Conservation (phyloP, 805 yeast genomes). For the Cyberlindnera misumaiensis region DNA sequence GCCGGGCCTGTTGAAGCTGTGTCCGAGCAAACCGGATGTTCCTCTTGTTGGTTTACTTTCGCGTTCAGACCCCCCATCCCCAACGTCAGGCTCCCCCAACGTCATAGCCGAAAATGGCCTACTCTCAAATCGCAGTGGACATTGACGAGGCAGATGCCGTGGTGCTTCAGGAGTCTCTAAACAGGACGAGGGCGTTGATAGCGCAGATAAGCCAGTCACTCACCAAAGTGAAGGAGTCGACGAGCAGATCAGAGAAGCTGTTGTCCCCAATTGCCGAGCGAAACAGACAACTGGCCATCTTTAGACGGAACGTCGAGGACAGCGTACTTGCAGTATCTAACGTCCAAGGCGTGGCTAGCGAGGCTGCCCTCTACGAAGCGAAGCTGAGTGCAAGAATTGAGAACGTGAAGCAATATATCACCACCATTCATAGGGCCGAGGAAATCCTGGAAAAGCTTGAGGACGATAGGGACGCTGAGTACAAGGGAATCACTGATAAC, state of each 20-base stretch:
- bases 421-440: slow-evolving; percentile 38
- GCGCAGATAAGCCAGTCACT: slow-evolving; percentile 49
- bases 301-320: slow-evolving; percentile 51
- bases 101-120: slow-evolving; percentile 7
- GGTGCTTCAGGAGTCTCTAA: slow-evolving; percentile 68
- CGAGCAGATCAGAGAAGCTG: slow-evolving; percentile 50
- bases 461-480: slow-evolving; percentile 31
- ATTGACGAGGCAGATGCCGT: slow-evolving; percentile 79
- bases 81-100: neutral
- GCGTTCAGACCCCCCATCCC: no score
- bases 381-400: slow-evolving; percentile 27
- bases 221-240: slow-evolving; percentile 41
- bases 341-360: slow-evolving; percentile 43
- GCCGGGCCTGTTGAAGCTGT: no score
- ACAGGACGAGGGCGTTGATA: slow-evolving; percentile 51
- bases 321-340: slow-evolving; percentile 41
- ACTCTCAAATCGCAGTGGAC: slow-evolving; percentile 32
- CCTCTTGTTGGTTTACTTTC: neutral
- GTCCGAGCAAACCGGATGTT: no score
- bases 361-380: slow-evolving; percentile 35
- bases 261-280: slow-evolving; percentile 67
- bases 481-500: slow-evolving; percentile 61
- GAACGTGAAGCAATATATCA: slow-evolving; percentile 29
- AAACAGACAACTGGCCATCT: slow-evolving; percentile 47
- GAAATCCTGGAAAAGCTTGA: slow-evolving; percentile 33